Conservation (phyloP, 1,139 yeast species). For the Hyphopichia wangnamkhiaoensis region DNA sequence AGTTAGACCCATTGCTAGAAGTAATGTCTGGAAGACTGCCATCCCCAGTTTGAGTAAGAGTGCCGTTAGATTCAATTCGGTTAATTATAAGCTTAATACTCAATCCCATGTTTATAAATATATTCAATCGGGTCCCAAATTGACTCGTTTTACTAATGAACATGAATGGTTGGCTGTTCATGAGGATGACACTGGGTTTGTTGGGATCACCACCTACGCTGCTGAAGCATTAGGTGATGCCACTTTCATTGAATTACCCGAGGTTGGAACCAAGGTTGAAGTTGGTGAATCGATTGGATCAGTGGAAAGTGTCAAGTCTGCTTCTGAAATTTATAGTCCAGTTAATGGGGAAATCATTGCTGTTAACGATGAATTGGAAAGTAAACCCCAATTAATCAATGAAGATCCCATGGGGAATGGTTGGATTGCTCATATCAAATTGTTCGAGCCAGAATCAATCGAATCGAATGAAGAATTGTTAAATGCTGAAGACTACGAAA, state of each 20-base stretch:
- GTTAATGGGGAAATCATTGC: constrained; percentile 76
- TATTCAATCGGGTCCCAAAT: constrained; percentile 49
- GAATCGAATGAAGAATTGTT: constrained; percentile 35
- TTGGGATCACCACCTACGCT: constrained; percentile 94
- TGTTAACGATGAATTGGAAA: constrained; percentile 65
- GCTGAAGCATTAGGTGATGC: constrained; percentile 98
- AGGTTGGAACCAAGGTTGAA: constrained; percentile 63
- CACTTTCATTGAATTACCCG: constrained; percentile 89
- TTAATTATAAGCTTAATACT: constrained; percentile 50
- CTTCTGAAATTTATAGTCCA: constrained; percentile 91
- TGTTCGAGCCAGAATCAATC: constrained; percentile 35
- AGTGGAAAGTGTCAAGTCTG: constrained; percentile 92
- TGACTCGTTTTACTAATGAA: constrained; percentile 75
- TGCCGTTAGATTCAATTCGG: constrained; percentile 33
- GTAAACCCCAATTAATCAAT: constrained; percentile 77
- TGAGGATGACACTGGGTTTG: constrained; percentile 76
- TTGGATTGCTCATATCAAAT: constrained; percentile 82
- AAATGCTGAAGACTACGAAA: constrained; percentile 61
- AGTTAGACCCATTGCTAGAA: constrained; percentile 4
- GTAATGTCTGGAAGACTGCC: not conserved
- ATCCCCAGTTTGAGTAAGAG: not conserved
- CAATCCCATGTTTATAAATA: constrained; percentile 55
- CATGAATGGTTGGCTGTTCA: constrained; percentile 96
- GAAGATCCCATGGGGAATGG: constrained; percentile 91
- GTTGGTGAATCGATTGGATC: constrained; percentile 87